Percentiles rank a stretch among this genome's conserved stretches.
These are phyloP conservation scores for Spinacia oleracea DNA, from an alignment of 179 eudicot genomes.

Conservation along the genomic window DNA sequence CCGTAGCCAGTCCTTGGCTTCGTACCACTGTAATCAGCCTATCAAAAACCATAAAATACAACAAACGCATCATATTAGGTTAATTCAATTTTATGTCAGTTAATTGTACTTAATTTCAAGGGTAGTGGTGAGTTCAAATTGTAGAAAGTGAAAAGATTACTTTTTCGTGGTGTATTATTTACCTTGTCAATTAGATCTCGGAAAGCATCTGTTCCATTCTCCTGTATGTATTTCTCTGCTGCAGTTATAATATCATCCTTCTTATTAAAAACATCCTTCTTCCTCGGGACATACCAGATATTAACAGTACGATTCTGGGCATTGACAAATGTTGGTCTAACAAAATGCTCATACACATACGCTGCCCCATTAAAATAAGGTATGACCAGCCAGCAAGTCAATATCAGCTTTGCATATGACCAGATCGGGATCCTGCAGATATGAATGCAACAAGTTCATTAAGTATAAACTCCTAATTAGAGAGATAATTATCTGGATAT, in stretches of 20 bases:
- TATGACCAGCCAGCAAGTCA: conserved; percentile 94
- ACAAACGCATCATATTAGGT: neutral
- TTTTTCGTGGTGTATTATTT: conserved; percentile 6
- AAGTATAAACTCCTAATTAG: neutral
- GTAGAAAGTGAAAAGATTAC: neutral
- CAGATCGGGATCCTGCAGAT: conserved; percentile 83
- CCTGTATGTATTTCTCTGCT: conserved; percentile 73
- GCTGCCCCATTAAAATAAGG: conserved; percentile 99
- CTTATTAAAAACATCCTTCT: conserved; percentile 56
- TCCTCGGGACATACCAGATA: conserved; percentile 71
- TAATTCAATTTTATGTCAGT: neutral
- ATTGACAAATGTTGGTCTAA: conserved; percentile 72
- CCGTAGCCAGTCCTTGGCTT: conserved; percentile 17
- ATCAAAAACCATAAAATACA: neutral
- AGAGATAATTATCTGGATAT: neutral
- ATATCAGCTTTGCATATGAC: conserved; percentile 80
- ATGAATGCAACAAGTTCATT: neutral
- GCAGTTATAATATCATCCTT: conserved; percentile 79
- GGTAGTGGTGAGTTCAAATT: neutral
- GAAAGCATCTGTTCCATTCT: conserved; percentile 72
- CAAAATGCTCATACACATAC: conserved; percentile 83
- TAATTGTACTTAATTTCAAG: conserved; percentile 1
- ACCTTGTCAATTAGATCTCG: conserved; percentile 65
- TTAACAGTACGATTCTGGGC: conserved; percentile 52
- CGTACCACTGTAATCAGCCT: conserved; percentile 28